Conservation (phyloP, 129 eudicot species). For the Arctium lappa region DNA sequence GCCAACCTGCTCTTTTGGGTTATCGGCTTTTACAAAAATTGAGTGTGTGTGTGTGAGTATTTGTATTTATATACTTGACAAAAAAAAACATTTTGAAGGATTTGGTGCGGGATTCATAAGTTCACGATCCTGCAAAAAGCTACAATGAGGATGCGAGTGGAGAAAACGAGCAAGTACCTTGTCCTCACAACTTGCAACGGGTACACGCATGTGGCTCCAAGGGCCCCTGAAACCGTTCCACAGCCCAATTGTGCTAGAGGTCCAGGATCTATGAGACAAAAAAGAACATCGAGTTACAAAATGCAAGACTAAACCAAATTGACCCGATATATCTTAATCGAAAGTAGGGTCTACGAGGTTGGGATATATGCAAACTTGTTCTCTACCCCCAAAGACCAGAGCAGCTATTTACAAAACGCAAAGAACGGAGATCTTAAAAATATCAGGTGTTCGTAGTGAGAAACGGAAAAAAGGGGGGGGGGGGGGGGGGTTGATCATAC, state of each 20-base stretch:
- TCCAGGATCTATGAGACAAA: slow-evolving; percentile 60
- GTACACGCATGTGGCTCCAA: slow-evolving; percentile 96
- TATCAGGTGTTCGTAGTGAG: not conserved
- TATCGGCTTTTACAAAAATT: not conserved
- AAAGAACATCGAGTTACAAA: not conserved
- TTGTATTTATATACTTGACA: not conserved
- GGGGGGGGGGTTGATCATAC: slow-evolving; percentile 23
- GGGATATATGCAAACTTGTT: not conserved
- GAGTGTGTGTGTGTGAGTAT: not conserved
- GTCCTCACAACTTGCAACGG: slow-evolving; percentile 97
- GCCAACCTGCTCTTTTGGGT: not conserved
- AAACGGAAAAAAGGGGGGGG: not conserved
- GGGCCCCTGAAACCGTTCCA: slow-evolving; percentile 92
- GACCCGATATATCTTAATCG: not conserved
- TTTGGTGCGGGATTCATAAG: not conserved
- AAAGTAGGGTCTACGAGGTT: not conserved
- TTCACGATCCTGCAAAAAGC: not conserved
- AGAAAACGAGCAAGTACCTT: slow-evolving; percentile 44
- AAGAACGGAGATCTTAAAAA: not conserved
- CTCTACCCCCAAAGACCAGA: not conserved
- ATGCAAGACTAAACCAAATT: not conserved
- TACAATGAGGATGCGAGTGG: not conserved
- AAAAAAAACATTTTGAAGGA: not conserved
- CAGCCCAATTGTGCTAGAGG: slow-evolving; percentile 90
- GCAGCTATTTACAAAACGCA: too few species aligned